Conservation (phyloP, 768 basidiomycete species). For the Psilocybe cyanescens region DNA sequence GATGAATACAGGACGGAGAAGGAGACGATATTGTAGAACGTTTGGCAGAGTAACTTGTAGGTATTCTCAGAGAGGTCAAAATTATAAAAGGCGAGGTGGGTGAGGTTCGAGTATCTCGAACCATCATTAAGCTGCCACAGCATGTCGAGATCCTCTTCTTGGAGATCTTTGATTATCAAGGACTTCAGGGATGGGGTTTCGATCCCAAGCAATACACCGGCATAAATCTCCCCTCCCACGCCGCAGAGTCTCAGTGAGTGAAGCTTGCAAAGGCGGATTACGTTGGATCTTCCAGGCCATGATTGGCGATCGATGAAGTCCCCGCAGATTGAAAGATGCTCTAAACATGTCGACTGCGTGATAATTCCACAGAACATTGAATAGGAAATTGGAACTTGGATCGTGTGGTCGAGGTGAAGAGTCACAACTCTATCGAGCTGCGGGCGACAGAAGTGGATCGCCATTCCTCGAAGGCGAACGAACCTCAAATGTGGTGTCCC, state of each 20-base stretch:
- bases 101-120: slow-evolving; percentile 37
- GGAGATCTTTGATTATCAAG: slow-evolving; percentile 46
- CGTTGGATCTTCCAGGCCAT: slow-evolving; percentile 29
- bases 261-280: slow-evolving; percentile 37
- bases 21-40: slow-evolving; percentile 35
- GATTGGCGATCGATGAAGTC: slow-evolving; percentile 34
- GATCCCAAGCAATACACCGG: slow-evolving; percentile 40
- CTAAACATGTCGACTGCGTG: slow-evolving; percentile 33
- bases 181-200: slow-evolving; percentile 42
- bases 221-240: slow-evolving; percentile 38
- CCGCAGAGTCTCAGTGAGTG: slow-evolving; percentile 45
- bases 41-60: slow-evolving; percentile 31
- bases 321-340: slow-evolving; percentile 49
- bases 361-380: slow-evolving; percentile 37
- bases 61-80: slow-evolving; percentile 38
- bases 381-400: slow-evolving; percentile 36
- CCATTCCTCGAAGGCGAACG: slow-evolving; percentile 47
- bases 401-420: slow-evolving; percentile 51
- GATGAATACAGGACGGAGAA: slow-evolving; percentile 33
- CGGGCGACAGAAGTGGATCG: slow-evolving; percentile 43
- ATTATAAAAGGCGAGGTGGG: slow-evolving; percentile 41
- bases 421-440: slow-evolving; percentile 36
- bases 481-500: slow-evolving; percentile 36
- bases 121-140: slow-evolving; percentile 30
- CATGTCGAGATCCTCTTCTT: slow-evolving; percentile 43